Evolutionary conservation across 2,329 filamentous ascomycete species (phyloP), one percentile per base, ranked within the genome.

Genomic region (Aspergillus fumigatiaffinis): DNA sequence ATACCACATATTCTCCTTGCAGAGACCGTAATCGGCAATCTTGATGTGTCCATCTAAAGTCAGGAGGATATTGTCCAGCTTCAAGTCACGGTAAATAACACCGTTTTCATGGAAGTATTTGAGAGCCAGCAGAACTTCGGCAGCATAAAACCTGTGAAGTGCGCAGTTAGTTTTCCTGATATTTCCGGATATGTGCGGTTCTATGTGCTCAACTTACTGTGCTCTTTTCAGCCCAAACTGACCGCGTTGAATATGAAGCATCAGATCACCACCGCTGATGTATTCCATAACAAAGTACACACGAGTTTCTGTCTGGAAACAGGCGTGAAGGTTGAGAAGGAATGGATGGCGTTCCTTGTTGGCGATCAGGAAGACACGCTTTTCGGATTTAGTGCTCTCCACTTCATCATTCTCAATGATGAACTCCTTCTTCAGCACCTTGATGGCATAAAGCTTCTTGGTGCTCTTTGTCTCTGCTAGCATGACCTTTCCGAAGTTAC

Each of bases 221-320:
- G 94, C 93, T 65, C 94, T 87, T 78, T 96, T 97, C 6, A 92
- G 90, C 56, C 93, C 93, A 70, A 99, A 99, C 71, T 96, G 91
- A 20, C 93, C 93, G 59, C 94, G 87, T 75, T 99, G 94, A 72
- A 99, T 99, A 78, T 99, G 94, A 77, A 97, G 82, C 94, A 99
- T 99, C 72, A 99, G 77, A 82, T 99, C 94, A 79, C 94, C 94
- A 80, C 94, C 94, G 71, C 92, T 96, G 62, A 99, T 91, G 73
- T 99, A 99, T 78, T 99, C 94, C 93, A 97, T 97, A 63, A 99
- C 94, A 71, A 99, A 99, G 79, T 99, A 99, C 23, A 99, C 92
- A 66, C 94, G 84, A 6, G 94, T 99, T 75, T 99, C 94, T 0
- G 94, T 99, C 78, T 99, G 94, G 84, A 99, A 99, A 79, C 94